Evolutionary conservation across 1,284 basidiomycete genomes (phyloP).

Genomic region (Singerocomus rubriflavus): DNA sequence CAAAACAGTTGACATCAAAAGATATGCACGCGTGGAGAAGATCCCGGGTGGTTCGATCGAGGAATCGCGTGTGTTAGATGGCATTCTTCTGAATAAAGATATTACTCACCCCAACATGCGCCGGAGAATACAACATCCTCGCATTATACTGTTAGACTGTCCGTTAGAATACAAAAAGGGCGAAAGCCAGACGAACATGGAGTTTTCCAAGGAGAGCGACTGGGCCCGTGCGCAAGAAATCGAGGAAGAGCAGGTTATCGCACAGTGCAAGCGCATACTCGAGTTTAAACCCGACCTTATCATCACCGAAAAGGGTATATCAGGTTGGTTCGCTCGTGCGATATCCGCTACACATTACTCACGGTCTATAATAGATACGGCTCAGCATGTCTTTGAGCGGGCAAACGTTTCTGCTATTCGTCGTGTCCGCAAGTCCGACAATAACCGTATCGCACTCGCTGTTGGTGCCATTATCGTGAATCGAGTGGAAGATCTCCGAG

Average conservation of each 20-base stretch:
- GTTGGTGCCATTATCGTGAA: constrained; percentile 97
- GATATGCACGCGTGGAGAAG: constrained; percentile 97
- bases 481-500: constrained; percentile 91
- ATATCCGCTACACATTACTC: background rate
- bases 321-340: constrained; percentile 51
- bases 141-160: constrained; percentile 92
- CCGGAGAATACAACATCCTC: constrained; percentile 85
- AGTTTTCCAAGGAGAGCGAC: constrained; percentile 92
- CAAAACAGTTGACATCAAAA: constrained; percentile 95
- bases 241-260: constrained; percentile 96
- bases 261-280: constrained; percentile 82
- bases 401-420: constrained; percentile 91
- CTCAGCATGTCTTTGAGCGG: constrained; percentile 90
- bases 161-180: constrained; percentile 99
- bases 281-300: constrained; percentile 96
- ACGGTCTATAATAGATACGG: constrained; percentile 62
- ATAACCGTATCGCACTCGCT: constrained; percentile 96
- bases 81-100: constrained; percentile 99
- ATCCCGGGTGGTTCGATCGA: constrained; percentile 98
- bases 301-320: constrained; percentile 97
- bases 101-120: constrained; percentile 98
- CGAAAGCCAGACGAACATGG: constrained; percentile 98
- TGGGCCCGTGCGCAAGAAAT: constrained; percentile 93
- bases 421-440: constrained; percentile 96
- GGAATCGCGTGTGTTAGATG: constrained; percentile 82